phyloP scores from a whole-genome alignment of 164 flowering plant genomes.

The Taxillus chinensis region DNA sequence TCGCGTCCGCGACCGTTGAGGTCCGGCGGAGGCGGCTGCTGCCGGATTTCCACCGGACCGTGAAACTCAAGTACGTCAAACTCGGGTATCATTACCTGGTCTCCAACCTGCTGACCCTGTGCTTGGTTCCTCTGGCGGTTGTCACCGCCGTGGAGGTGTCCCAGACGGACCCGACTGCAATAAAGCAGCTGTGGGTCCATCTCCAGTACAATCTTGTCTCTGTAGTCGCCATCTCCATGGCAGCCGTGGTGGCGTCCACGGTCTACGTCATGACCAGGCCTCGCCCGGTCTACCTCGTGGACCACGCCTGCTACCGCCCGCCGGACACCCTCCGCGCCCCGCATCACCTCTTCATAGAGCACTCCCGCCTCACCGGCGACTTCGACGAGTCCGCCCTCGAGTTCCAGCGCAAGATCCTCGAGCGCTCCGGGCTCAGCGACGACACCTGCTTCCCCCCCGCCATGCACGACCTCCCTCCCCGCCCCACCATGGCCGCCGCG shows the following conservation, averaged over 20 bases:
- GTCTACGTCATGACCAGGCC: constrained; percentile 35
- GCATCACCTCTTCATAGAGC: constrained; percentile 21
- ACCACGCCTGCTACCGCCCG: constrained; percentile 31
- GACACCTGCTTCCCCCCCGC: constrained; percentile 29
- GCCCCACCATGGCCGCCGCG: constrained; percentile 22
- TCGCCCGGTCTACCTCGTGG: constrained; percentile 27
- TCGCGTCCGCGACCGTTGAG: constrained; percentile 7
- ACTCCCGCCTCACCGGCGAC: constrained; percentile 19
- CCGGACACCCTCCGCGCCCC: constrained; percentile 13
- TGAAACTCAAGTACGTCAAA: constrained; percentile 33
- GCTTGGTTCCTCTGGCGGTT: constrained; percentile 19
- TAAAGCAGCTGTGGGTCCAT: constrained; percentile 20
- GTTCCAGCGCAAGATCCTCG: constrained; percentile 30
- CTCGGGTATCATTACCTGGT: constrained; percentile 33
- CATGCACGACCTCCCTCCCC: constrained; percentile 21
- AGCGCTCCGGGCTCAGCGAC: constrained; percentile 31
- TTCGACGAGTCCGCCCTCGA: constrained; percentile 23
- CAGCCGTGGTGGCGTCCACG: constrained; percentile 25
- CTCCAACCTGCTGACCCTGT: constrained; percentile 23
- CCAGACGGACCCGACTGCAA: constrained; percentile 19
- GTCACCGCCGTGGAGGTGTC: constrained; percentile 11
- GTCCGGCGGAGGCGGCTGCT: constrained; percentile 15
- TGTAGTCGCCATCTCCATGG: constrained; percentile 13
- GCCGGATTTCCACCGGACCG: constrained; percentile 29
- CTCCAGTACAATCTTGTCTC: constrained; percentile 26